A percentile compares a stretch with the other conserved stretches of the same genome.
Conservation (phyloP, 169 alveolate genomes). For the Amoebophrya sp. region DNA sequence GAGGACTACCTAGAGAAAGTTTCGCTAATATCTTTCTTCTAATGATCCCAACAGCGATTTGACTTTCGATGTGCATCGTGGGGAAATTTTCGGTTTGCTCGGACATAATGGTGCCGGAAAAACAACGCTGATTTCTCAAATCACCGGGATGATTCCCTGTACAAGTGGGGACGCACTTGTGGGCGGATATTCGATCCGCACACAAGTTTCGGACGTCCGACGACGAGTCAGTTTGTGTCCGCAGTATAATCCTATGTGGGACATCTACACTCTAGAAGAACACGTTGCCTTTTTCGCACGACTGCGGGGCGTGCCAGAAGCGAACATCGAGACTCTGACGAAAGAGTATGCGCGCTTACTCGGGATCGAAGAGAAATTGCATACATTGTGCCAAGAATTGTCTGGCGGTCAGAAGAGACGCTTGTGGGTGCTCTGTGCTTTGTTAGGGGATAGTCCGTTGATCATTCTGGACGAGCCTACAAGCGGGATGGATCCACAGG, state of each 20-base stretch:
- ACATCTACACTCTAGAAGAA: conserved; percentile 30
- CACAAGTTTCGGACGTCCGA: background rate
- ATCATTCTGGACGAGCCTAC: conserved; percentile 45
- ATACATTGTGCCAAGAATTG: conserved; percentile 31
- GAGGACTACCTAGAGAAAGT: too few relatives aligned
- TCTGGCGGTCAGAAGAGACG: conserved; percentile 46
- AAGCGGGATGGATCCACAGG: conserved; percentile 46
- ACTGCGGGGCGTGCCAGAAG: background rate
- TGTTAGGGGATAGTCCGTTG: conserved; percentile 39
- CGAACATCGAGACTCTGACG: background rate
- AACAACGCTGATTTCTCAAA: conserved; percentile 37
- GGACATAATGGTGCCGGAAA: conserved; percentile 52
- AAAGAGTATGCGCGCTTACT: background rate
- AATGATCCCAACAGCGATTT: background rate
- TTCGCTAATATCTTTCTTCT: too few relatives aligned
- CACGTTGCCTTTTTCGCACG: conserved; percentile 32
- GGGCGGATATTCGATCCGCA: conserved; percentile 30
- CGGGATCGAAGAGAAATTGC: background rate
- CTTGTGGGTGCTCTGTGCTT: conserved; percentile 42
- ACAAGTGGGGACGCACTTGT: conserved; percentile 35
- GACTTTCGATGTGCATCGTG: background rate
- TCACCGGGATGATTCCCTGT: conserved; percentile 30
- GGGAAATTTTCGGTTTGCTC: conserved; percentile 38
- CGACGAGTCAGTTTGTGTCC: conserved; percentile 28
- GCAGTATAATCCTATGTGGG: conserved; percentile 38